Conservation (phyloP, 2,329 filamentous ascomycete species). For the Pestalotiopsis sp. region DNA sequence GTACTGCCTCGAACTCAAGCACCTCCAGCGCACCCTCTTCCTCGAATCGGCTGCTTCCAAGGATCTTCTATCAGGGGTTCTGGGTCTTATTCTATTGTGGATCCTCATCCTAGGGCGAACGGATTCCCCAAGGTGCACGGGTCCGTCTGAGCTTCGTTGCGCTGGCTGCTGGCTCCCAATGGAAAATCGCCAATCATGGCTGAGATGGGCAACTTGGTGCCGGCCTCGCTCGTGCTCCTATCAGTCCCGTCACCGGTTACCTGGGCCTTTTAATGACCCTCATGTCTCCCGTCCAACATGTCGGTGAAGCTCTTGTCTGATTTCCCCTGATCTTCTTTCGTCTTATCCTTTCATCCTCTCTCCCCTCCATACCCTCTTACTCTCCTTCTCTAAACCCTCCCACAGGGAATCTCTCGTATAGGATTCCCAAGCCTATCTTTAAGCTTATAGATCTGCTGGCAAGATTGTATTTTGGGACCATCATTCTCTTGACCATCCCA, state of each 20-base stretch:
- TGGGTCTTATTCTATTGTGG: not conserved
- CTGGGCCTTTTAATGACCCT: conserved; percentile 6
- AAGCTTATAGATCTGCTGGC: conserved; percentile 7
- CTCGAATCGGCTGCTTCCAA: not conserved
- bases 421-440: conserved; percentile 2
- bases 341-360: not conserved
- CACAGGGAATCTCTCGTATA: not conserved
- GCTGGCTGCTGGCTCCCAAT: not conserved
- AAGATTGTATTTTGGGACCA: conserved; percentile 1
- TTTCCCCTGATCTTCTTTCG: not conserved
- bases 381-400: not conserved
- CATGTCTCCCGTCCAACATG: conserved; percentile 3
- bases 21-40: not conserved
- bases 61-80: not conserved
- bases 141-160: conserved; percentile 6
- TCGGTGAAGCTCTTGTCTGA: conserved; percentile 8
- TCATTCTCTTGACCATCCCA: not conserved
- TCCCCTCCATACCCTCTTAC: not conserved
- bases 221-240: conserved; percentile 10
- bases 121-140: not conserved
- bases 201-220: not conserved
- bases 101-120: not conserved
- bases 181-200: conserved; percentile 7
- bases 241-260: not conserved
- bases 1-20: not conserved